Conservation (phyloP, 495 filamentous ascomycete species). For the Talaromyces nanjingensis region DNA sequence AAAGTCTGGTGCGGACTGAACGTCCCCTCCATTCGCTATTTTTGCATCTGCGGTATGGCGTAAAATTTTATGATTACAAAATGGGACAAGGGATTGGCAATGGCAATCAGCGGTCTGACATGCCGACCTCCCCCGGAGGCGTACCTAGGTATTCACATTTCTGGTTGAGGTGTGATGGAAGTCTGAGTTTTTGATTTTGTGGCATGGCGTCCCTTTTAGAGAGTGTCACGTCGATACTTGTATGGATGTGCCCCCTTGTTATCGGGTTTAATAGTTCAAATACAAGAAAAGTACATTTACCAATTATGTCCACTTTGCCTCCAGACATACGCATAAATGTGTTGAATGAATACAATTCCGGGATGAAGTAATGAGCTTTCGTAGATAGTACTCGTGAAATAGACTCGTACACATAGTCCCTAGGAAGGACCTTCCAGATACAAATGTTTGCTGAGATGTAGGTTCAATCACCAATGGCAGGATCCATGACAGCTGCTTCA, state of each 20-base stretch:
- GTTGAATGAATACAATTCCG: too few relatives aligned
- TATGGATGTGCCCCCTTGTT: neutral
- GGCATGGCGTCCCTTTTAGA: neutral
- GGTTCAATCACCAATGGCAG: too few relatives aligned
- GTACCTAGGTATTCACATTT: neutral
- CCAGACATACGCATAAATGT: too few relatives aligned
- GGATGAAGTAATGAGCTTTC: too few relatives aligned
- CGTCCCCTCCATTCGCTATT: neutral
- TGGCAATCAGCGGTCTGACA: neutral
- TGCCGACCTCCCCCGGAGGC: neutral
- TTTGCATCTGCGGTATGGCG: slow-evolving; percentile 10
- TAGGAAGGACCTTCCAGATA: too few relatives aligned
- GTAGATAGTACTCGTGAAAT: too few relatives aligned
- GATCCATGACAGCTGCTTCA: too few relatives aligned
- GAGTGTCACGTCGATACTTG: neutral
- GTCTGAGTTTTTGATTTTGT: neutral
- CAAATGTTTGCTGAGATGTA: too few relatives aligned
- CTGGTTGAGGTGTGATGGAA: neutral
- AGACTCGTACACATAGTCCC: too few relatives aligned
- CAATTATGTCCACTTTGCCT: neutral
- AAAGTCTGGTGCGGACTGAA: slow-evolving; percentile 20
- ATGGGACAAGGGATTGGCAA: neutral
- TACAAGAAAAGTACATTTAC: neutral
- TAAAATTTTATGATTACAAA: slow-evolving; percentile 11
- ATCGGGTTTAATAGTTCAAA: neutral